These are phyloP conservation scores for Fusarium coffeatum DNA, from an alignment of 2,329 filamentous ascomycete species.

Conservation along the genomic window DNA sequence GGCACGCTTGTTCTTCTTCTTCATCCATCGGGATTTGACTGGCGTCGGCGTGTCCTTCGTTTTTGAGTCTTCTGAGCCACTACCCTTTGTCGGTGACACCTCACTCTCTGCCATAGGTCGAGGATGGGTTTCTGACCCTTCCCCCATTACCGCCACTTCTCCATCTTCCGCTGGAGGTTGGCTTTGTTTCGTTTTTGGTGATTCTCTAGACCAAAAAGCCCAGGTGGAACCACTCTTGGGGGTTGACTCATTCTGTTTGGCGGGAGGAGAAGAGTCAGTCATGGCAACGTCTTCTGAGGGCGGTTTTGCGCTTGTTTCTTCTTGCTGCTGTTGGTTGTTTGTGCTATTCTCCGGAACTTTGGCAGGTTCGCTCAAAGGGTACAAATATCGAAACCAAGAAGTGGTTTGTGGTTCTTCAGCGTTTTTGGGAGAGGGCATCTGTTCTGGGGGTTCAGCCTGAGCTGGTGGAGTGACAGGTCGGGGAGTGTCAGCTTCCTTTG, in stretches of 20 bases:
- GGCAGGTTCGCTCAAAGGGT: conserved; percentile 34
- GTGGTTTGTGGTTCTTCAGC: conserved; percentile 40
- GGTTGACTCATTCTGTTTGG: conserved; percentile 50
- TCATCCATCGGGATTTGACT: conserved; percentile 50
- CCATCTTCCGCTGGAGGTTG: conserved; percentile 56
- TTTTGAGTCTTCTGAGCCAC: conserved; percentile 42
- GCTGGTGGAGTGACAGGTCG: conserved; percentile 42
- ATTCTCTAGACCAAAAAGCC: conserved; percentile 82
- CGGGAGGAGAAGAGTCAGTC: conserved; percentile 55
- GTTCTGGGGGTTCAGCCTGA: conserved; percentile 35
- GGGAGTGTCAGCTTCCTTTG: conserved; percentile 29
- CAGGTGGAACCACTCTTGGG: conserved; percentile 73
- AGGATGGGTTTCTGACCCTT: conserved; percentile 68
- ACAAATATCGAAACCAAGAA: conserved; percentile 59
- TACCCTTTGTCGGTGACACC: conserved; percentile 55
- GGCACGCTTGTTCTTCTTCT: conserved; percentile 59
- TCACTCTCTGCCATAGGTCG: conserved; percentile 59
- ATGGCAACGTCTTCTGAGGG: conserved; percentile 56
- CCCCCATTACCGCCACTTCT: conserved; percentile 67
- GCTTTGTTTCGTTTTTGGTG: conserved; percentile 52
- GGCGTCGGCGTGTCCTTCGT: conserved; percentile 48
- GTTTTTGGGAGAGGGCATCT: conserved; percentile 18
- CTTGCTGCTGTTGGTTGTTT: conserved; percentile 20
- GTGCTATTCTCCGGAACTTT: conserved; percentile 26
- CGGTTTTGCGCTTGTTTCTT: conserved; percentile 26